These are phyloP conservation scores for Nicotiana undulata DNA, from an alignment of 257 asterid genomes.

Conservation along the genomic window DNA sequence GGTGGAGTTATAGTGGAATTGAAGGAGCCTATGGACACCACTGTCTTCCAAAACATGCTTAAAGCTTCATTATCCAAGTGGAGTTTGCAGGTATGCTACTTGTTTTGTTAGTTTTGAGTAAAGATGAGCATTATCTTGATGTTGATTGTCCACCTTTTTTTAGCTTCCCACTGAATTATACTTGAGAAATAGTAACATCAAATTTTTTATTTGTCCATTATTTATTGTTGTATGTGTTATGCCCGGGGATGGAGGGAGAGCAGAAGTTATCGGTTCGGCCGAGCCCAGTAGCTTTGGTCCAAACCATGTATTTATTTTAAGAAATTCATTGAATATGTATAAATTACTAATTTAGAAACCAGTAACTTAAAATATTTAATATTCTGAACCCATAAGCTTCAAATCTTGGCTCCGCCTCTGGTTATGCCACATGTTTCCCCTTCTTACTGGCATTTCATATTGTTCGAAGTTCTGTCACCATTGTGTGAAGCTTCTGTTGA, in stretches of 20 bases:
- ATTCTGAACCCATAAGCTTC: too few species aligned
- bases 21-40: constrained; percentile 50
- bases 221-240: not conserved
- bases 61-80: constrained; percentile 48
- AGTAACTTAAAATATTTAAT: too few species aligned
- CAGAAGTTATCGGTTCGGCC: too few species aligned
- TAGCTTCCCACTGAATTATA: not conserved
- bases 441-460: not conserved
- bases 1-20: constrained; percentile 61
- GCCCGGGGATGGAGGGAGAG: too few species aligned
- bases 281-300: too few species aligned
- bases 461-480: not conserved
- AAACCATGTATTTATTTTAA: too few species aligned
- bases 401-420: too few species aligned
- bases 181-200: not conserved
- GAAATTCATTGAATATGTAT: too few species aligned
- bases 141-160: not conserved
- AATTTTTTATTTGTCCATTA: not conserved
- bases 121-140: not conserved
- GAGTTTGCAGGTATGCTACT: constrained; percentile 50
- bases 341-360: too few species aligned
- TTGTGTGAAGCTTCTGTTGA: not conserved
- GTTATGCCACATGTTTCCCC: not conserved
- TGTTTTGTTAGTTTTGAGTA: not conserved
- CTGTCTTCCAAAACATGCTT: constrained; percentile 33